Evolutionary conservation across 768 basidiomycete species (phyloP), one percentile per base, ranked within the genome.

Genomic region (button mushroom (Agaricus bisporus)): DNA sequence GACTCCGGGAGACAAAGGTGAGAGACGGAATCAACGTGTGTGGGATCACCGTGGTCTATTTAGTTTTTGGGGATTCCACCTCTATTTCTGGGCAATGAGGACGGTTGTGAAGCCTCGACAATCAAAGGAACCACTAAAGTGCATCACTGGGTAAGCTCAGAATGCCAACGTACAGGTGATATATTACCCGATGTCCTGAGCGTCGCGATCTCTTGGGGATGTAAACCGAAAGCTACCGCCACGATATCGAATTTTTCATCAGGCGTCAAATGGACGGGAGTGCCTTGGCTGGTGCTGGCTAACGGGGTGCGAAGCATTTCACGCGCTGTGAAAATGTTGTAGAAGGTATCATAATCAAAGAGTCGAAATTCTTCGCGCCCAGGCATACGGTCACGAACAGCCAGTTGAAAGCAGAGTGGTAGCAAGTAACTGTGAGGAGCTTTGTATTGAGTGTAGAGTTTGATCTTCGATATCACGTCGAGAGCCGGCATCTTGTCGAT

Each of bases 261-360:
- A 15, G n/a, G 26, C 22, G 22, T 1, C 22, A 22, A 22, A 22
- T 22, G 1, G 22, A 22, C 22, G 2, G 22, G 26, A 45, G n/a
- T 10, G 26, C 32, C 1, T 28, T 25, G 28, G n/a, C n/a, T 14
- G 6, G 51, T 22, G 25, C 48, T 49, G 18, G 25, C 41, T 7
- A 26, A 26, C 26, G 14, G 10, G 17, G 35, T 36, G 12, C 22
- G 53, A 38, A 56, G 49, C 18, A 42, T 29, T 29, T 59, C 58
- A 1, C 58, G 48, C 10, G 55, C 51, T 12, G 41, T 49, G 45
- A 51, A 22, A 36, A 59, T 53, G 14, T 20, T 15, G 14, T 25
- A 47, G 8, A 51, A 20, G 1, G 39, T 38, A 18, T 36, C 46
- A 26, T 29, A 32, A 25, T 49, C 51, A 12, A 57, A 41, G n/a